Evolutionary conservation across 108 stramenopile genomes (phyloP).

Genomic region (Stephanodiscus triporus): DNA sequence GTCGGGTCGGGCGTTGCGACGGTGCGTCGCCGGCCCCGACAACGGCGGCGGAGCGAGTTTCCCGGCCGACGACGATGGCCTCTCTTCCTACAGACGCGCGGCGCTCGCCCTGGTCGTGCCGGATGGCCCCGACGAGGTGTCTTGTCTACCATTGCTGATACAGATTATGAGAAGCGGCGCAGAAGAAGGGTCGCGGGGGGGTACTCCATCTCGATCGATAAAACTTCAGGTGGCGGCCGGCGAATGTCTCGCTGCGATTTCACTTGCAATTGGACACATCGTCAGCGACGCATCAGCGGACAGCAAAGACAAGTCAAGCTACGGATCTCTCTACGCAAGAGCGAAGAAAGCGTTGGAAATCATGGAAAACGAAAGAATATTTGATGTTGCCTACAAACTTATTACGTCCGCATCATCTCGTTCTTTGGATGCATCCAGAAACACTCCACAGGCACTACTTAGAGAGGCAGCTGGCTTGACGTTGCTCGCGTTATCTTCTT

Average conservation of each 20-base stretch:
- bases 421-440: conserved; percentile 59
- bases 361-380: conserved; percentile 36
- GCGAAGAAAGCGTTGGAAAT: conserved; percentile 31
- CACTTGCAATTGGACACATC: conserved; percentile 33
- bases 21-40: conserved; percentile 3
- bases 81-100: conserved; percentile 65
- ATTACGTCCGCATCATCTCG: conserved; percentile 51
- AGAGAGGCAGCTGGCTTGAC: conserved; percentile 72
- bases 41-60: conserved; percentile 6
- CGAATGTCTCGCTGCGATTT: conserved; percentile 38
- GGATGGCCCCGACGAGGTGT: conserved; percentile 42
- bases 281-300: neutral
- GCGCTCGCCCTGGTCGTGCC: conserved; percentile 73
- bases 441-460: conserved; percentile 67
- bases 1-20: conserved; percentile 26
- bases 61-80: conserved; percentile 30
- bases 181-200: conserved; percentile 14
- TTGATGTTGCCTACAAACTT: conserved; percentile 34
- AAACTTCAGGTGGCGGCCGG: conserved; percentile 36
- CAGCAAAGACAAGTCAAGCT: neutral
- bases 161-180: conserved; percentile 32
- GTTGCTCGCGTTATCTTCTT: conserved; percentile 61
- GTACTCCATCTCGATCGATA: conserved; percentile 12
- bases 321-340: conserved; percentile 13
- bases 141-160: conserved; percentile 46